These are phyloP conservation scores for Aspergillus intermedius DNA, from an alignment of 2,329 filamentous ascomycete species.

Conservation along the genomic window DNA sequence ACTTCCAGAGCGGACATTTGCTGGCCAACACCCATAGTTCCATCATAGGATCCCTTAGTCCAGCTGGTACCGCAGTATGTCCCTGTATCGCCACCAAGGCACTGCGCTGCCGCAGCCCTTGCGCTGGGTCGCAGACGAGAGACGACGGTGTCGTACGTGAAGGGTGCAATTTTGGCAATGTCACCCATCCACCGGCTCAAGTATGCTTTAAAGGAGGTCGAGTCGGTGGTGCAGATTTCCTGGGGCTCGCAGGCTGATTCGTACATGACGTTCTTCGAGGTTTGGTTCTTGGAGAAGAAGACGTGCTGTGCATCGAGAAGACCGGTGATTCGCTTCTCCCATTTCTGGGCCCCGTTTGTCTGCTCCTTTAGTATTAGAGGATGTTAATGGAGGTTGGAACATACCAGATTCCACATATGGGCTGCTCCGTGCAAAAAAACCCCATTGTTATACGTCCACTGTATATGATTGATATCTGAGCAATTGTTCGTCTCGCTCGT, in stretches of 20 bases:
- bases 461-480: slow-evolving; percentile 40
- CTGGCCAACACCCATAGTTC: slow-evolving; percentile 29
- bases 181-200: slow-evolving; percentile 52
- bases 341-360: slow-evolving; percentile 38
- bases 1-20: slow-evolving; percentile 46
- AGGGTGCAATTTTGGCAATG: slow-evolving; percentile 51
- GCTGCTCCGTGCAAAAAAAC: slow-evolving; percentile 49
- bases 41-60: slow-evolving; percentile 27
- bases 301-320: slow-evolving; percentile 51
- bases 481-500: slow-evolving; percentile 45
- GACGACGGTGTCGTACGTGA: slow-evolving; percentile 43
- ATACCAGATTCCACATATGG: slow-evolving; percentile 47
- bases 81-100: slow-evolving; percentile 8
- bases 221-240: slow-evolving; percentile 50
- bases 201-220: slow-evolving; percentile 58
- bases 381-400: slow-evolving; percentile 3
- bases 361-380: slow-evolving; percentile 4
- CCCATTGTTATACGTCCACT: slow-evolving; percentile 51
- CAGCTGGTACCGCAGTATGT: slow-evolving; percentile 36
- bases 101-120: slow-evolving; percentile 11
- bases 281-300: slow-evolving; percentile 39
- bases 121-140: slow-evolving; percentile 45
- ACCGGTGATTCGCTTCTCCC: slow-evolving; percentile 43
- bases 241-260: slow-evolving; percentile 51
- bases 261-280: slow-evolving; percentile 41